Conservation (phyloP, 352 stramenopile genomes). For the Phytophthora fragariaefolia region DNA sequence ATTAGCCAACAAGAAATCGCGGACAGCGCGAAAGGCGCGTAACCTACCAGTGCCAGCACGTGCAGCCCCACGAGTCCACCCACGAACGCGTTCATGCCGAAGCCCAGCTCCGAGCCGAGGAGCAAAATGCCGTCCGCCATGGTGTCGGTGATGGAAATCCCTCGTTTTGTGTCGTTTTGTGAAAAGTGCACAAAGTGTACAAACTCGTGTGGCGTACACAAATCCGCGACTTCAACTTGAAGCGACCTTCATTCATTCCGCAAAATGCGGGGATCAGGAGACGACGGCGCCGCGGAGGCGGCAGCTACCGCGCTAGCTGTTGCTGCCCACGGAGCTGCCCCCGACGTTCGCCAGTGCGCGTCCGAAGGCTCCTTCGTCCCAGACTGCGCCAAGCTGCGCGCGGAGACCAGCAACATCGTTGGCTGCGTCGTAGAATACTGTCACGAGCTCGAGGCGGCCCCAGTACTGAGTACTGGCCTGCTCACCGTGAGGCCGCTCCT, state of each 20-base stretch:
- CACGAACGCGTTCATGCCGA: slow-evolving; percentile 75
- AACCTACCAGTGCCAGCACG: slow-evolving; percentile 69
- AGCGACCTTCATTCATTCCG: slow-evolving; percentile 39
- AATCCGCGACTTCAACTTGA: slow-evolving; percentile 29
- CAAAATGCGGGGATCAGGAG: slow-evolving; percentile 19
- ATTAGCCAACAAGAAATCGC: slow-evolving; percentile 4
- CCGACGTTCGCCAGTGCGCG: background rate
- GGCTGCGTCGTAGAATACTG: slow-evolving; percentile 10
- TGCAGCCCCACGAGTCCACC: slow-evolving; percentile 71
- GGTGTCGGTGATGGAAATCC: slow-evolving; percentile 9
- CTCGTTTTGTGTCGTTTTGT: background rate
- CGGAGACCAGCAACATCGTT: slow-evolving; percentile 22
- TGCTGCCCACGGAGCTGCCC: background rate
- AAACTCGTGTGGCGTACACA: slow-evolving; percentile 8
- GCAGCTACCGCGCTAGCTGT: slow-evolving; percentile 6
- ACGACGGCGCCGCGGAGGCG: background rate
- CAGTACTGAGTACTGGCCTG: no score
- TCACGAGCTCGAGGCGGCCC: slow-evolving; percentile 7
- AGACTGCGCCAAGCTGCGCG: slow-evolving; percentile 13
- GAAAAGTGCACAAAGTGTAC: background rate
- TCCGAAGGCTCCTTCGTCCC: background rate
- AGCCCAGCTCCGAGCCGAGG: slow-evolving; percentile 51
- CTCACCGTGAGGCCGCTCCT: no score
- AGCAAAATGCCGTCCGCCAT: slow-evolving; percentile 36
- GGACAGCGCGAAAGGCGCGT: background rate